These are phyloP conservation scores for Cinnamomum chago DNA, from an alignment of 164 flowering plant species.

Conservation along the genomic window DNA sequence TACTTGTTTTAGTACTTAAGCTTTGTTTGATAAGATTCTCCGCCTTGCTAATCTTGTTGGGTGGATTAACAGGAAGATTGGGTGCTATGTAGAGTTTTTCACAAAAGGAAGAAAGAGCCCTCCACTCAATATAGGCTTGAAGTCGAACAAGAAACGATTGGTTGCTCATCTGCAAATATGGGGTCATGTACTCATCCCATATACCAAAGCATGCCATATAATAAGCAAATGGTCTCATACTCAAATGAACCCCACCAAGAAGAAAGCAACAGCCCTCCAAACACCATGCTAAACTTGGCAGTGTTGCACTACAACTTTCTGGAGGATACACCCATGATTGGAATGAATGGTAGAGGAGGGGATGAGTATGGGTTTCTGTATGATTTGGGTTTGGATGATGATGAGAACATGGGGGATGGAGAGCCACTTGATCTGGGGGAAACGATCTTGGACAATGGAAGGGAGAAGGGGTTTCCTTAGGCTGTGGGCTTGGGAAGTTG, in stretches of 20 bases:
- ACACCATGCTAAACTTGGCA: constrained; percentile 18
- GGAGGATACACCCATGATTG: constrained; percentile 10
- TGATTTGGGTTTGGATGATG: constrained; percentile 47
- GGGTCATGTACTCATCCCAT: constrained; percentile 15
- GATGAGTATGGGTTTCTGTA: constrained; percentile 43
- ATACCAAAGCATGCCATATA: constrained; percentile 13
- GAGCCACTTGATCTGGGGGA: constrained; percentile 30
- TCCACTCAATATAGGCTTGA: constrained; percentile 14
- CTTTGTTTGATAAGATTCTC: neutral
- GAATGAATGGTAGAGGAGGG: constrained; percentile 14
- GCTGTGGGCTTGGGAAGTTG: neutral
- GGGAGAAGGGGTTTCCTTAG: neutral
- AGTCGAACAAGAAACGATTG: constrained; percentile 17
- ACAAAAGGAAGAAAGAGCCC: constrained; percentile 45
- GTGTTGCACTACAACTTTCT: constrained; percentile 20
- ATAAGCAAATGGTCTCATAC: constrained; percentile 13
- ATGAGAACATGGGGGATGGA: constrained; percentile 24
- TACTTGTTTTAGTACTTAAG: neutral
- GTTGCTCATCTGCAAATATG: constrained; percentile 11
- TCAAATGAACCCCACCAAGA: constrained; percentile 16
- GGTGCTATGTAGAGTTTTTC: constrained; percentile 81
- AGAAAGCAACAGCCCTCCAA: constrained; percentile 14
- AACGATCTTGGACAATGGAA: constrained; percentile 17
- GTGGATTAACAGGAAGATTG: constrained; percentile 66
- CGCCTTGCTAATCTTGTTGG: neutral